Percentiles rank a stretch among this genome's conserved stretches.
phyloP scores from a whole-genome alignment of 768 basidiomycete genomes.

The Gyrodon lividus region DNA sequence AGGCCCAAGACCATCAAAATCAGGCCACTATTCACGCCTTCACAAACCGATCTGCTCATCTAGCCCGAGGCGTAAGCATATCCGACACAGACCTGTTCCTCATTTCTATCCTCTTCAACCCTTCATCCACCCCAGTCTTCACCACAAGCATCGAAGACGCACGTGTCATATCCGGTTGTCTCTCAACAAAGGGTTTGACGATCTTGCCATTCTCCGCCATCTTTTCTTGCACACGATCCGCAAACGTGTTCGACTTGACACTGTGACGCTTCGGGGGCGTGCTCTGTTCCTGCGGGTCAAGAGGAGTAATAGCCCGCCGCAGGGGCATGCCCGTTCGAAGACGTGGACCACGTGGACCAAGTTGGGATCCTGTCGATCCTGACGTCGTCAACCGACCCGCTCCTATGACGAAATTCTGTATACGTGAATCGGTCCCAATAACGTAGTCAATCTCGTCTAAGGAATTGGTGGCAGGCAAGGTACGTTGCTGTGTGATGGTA shows the following conservation, averaged over 20 bases:
- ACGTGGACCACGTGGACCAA: conserved; percentile 22
- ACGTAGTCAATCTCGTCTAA: conserved; percentile 31
- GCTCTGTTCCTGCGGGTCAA: conserved; percentile 24
- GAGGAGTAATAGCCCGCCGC: too few relatives aligned
- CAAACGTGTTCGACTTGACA: conserved; percentile 33
- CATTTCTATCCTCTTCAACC: not conserved
- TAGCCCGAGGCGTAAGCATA: not conserved
- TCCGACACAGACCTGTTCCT: conserved; percentile 22
- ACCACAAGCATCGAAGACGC: conserved; percentile 15
- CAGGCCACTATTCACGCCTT: not conserved
- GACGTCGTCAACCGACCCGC: conserved; percentile 12
- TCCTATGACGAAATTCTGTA: conserved; percentile 26
- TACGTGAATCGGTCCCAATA: conserved; percentile 21
- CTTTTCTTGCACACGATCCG: conserved; percentile 44
- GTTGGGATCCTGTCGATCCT: conserved; percentile 15
- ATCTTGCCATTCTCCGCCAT: conserved; percentile 20
- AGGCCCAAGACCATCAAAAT: not conserved
- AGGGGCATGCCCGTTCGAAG: too few relatives aligned
- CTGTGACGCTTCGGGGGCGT: conserved; percentile 18
- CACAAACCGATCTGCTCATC: not conserved
- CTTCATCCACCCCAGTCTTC: conserved; percentile 8
- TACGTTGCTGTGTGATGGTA: conserved; percentile 18
- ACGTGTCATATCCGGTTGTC: conserved; percentile 17
- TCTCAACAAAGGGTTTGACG: conserved; percentile 26
- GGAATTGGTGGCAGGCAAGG: conserved; percentile 11